Conservation (phyloP, 2,329 filamentous ascomycete species). For the Pezicula neosporulosa region DNA sequence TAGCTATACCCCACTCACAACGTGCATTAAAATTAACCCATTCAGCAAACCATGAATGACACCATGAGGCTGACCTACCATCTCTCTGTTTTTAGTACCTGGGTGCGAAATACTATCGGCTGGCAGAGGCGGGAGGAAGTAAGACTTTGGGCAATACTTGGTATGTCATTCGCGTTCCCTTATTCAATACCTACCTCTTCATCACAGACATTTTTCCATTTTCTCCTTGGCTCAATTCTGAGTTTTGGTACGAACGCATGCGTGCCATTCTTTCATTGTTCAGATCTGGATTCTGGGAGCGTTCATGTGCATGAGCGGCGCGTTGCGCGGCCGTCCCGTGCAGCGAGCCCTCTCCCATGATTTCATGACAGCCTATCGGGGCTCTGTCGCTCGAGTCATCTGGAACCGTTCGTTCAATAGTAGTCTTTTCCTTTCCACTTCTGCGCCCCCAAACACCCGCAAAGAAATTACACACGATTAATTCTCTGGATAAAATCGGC, state of each 20-base stretch:
- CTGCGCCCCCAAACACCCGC: background rate
- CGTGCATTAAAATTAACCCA: conserved; percentile 9
- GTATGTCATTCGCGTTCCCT: conserved; percentile 56
- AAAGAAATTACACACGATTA: background rate
- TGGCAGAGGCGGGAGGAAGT: conserved; percentile 83
- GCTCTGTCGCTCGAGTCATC: background rate
- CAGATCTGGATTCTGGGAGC: no score
- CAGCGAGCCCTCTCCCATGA: background rate
- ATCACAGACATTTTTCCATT: background rate
- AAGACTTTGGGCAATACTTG: conserved; percentile 94
- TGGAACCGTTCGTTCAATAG: background rate
- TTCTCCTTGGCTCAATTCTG: background rate
- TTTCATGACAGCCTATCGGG: conserved; percentile 1
- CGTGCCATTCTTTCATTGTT: background rate
- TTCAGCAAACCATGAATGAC: conserved; percentile 8
- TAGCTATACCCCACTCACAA: conserved; percentile 13
- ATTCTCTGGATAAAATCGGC: background rate
- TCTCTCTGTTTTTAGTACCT: conserved; percentile 53
- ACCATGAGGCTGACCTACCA: conserved; percentile 43
- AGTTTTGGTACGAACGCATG: background rate
- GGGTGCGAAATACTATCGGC: conserved; percentile 85
- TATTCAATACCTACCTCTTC: background rate
- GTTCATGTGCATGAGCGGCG: conserved; percentile 1
- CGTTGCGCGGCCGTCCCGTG: conserved; percentile 2
- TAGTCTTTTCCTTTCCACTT: background rate